These are phyloP conservation scores for Dioscorea zingiberensis DNA, from an alignment of 106 monocot species.

Conservation along the genomic window DNA sequence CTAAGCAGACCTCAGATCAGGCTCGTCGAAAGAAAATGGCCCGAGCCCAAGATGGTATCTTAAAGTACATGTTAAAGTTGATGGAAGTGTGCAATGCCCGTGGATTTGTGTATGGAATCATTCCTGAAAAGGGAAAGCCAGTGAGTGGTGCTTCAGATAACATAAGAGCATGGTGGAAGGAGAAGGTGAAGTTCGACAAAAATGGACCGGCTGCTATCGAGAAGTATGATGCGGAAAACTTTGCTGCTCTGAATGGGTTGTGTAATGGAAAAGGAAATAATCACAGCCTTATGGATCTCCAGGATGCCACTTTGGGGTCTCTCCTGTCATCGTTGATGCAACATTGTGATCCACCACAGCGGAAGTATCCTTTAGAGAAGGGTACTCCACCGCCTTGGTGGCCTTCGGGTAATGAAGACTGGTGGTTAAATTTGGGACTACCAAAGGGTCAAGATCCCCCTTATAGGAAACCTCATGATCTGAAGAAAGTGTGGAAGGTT, in stretches of 20 bases:
- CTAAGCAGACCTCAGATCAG: conserved; percentile 71
- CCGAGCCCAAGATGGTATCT: conserved; percentile 95
- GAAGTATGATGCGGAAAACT: conserved; percentile 69
- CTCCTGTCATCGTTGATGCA: conserved; percentile 94
- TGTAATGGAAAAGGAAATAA: conserved; percentile 34
- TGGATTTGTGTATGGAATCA: conserved; percentile 95
- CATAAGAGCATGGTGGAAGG: conserved; percentile 99
- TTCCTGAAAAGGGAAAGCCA: conserved; percentile 96
- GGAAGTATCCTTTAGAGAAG: conserved; percentile 86
- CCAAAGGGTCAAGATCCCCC: conserved; percentile 46
- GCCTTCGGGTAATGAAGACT: conserved; percentile 87
- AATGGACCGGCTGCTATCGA: conserved; percentile 86
- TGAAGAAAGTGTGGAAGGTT: conserved; percentile 97
- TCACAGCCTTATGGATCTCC: conserved; percentile 73
- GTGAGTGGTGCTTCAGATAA: conserved; percentile 95
- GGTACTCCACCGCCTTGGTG: conserved; percentile 91
- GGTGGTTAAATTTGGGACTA: conserved; percentile 75
- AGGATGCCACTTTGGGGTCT: conserved; percentile 97
- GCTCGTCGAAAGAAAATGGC: conserved; percentile 92
- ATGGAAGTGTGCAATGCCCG: conserved; percentile 97
- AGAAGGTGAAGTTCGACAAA: conserved; percentile 98
- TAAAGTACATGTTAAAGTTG: conserved; percentile 97
- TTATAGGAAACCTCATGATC: conserved; percentile 93
- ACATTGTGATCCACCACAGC: conserved; percentile 86
- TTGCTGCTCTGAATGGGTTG: conserved; percentile 32